phyloP scores from a whole-genome alignment of 805 yeast genomes.

The Candida ortonii region DNA sequence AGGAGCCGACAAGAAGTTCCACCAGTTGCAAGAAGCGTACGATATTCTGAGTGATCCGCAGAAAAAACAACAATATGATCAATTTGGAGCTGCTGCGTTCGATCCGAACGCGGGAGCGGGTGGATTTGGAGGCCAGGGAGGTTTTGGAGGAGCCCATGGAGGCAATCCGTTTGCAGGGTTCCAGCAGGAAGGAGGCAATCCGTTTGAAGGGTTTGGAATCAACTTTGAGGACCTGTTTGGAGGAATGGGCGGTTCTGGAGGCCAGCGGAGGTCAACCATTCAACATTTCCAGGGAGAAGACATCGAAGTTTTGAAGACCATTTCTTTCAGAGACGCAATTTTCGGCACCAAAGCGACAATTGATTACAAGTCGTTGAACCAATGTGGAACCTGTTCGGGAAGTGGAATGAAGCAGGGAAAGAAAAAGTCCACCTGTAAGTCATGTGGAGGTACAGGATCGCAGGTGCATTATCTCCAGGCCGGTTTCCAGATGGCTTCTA shows the following conservation, averaged over 20 bases:
- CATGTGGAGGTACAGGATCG: conserved; percentile 94
- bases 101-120: conserved; percentile 54
- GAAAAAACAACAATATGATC: conserved; percentile 87
- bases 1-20: conserved; percentile 85
- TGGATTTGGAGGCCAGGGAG: conserved; percentile 42
- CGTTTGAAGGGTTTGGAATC: conserved; percentile 32
- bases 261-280: conserved; percentile 43
- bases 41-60: conserved; percentile 84
- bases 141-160: conserved; percentile 49
- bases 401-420: conserved; percentile 78
- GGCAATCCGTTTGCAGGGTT: conserved; percentile 48
- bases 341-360: conserved; percentile 70
- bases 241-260: conserved; percentile 40
- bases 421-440: conserved; percentile 71
- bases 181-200: conserved; percentile 29
- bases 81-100: conserved; percentile 85
- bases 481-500: conserved; percentile 95
- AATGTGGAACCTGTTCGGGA: conserved; percentile 79
- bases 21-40: conserved; percentile 90
- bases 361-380: conserved; percentile 68
- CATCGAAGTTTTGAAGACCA: conserved; percentile 70
- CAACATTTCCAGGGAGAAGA: conserved; percentile 88
- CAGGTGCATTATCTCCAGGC: conserved; percentile 81
- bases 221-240: conserved; percentile 64
- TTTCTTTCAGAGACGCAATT: conserved; percentile 82